A percentile compares a stretch with the other conserved stretches of the same genome.
phyloP scores from a whole-genome alignment of 2,329 filamentous ascomycete species.

The Sporothrix phasma region DNA sequence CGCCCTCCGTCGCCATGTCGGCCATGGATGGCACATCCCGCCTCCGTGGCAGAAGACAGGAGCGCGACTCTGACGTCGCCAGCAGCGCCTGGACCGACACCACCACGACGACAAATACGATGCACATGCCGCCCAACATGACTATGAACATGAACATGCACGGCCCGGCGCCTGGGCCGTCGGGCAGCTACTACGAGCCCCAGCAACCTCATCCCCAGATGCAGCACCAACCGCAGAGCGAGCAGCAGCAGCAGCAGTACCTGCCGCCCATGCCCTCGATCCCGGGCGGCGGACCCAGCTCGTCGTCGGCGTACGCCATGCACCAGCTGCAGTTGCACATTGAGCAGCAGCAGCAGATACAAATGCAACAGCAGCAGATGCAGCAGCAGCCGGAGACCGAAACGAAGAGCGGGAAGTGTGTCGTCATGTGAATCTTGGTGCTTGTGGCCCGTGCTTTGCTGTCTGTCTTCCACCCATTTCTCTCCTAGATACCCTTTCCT shows the following conservation, averaged over 20 bases:
- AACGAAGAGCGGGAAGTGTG: conserved; percentile 15
- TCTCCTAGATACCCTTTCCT: conserved; percentile 5
- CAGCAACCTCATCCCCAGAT: background rate
- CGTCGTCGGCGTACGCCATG: conserved; percentile 19
- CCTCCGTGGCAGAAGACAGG: conserved; percentile 6
- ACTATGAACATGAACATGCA: too few species aligned
- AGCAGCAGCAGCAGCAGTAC: conserved; percentile 7
- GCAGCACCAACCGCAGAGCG: background rate
- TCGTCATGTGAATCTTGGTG: conserved; percentile 17
- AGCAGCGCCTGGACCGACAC: conserved; percentile 41
- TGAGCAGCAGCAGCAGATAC: conserved; percentile 9
- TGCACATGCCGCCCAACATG: background rate
- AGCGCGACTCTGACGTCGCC: conserved; percentile 17
- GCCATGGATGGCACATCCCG: background rate
- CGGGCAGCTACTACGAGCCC: background rate
- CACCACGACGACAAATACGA: conserved; percentile 21
- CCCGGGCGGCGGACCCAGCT: conserved; percentile 10
- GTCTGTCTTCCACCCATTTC: background rate
- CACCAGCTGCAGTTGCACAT: conserved; percentile 17
- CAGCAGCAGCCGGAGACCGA: conserved; percentile 4
- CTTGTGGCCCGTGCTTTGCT: background rate
- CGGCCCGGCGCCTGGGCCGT: background rate
- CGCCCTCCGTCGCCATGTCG: background rate
- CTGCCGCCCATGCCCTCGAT: conserved; percentile 12
- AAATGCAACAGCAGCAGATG: background rate